Evolutionary conservation across 2,329 filamentous ascomycete genomes (phyloP).

Genomic region (Talaromyces sp.): DNA sequence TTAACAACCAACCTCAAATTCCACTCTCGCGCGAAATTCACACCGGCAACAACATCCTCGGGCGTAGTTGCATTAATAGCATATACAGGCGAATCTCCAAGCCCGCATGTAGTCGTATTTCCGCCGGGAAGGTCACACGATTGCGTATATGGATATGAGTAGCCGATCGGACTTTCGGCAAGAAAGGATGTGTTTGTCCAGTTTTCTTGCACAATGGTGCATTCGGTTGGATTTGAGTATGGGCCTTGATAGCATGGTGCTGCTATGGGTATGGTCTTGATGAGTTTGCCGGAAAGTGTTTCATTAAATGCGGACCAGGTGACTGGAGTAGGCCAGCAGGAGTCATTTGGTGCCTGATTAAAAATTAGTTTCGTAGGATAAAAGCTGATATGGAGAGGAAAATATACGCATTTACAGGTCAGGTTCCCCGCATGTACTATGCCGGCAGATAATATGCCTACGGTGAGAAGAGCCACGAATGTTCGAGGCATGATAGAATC

Average conservation of each 20-base stretch:
- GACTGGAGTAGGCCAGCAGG: slow-evolving; percentile 31
- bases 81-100: slow-evolving; percentile 4
- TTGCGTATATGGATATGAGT: neutral
- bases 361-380: neutral
- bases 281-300: slow-evolving; percentile 32
- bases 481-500: neutral
- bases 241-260: slow-evolving; percentile 26
- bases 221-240: slow-evolving; percentile 2
- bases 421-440: neutral
- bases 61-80: slow-evolving; percentile 4
- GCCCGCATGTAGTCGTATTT: slow-evolving; percentile 5
- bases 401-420: neutral
- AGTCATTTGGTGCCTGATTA: slow-evolving; percentile 15
- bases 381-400: neutral
- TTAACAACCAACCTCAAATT: slow-evolving; percentile 19
- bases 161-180: neutral
- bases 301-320: slow-evolving; percentile 37
- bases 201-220: slow-evolving; percentile 11
- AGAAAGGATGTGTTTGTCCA: slow-evolving; percentile 7
- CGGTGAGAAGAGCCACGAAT: neutral
- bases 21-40: slow-evolving; percentile 17
- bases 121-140: neutral
- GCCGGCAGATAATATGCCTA: neutral
- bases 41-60: slow-evolving; percentile 1
- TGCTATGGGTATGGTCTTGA: slow-evolving; percentile 28